Evolutionary conservation across 331 rosid species (phyloP).

Genomic region (Acacia concinna): DNA sequence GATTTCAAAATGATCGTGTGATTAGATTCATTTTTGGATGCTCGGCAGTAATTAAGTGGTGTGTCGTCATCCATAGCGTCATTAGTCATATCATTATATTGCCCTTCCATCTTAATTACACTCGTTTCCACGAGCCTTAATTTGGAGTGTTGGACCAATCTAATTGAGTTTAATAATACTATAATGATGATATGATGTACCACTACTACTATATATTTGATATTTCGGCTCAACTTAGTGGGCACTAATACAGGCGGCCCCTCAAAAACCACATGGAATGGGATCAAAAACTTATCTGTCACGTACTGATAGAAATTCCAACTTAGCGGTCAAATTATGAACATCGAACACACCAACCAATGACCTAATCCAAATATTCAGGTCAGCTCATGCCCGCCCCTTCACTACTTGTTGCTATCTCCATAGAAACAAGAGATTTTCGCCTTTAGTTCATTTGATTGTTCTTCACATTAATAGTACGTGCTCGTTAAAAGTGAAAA

Average conservation of each 20-base stretch:
- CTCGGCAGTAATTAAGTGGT: not conserved
- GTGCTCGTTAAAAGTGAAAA: no score
- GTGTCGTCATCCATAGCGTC: conserved; percentile 25
- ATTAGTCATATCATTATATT: no score
- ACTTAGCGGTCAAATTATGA: conserved; percentile 28
- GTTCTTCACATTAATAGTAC: not conserved
- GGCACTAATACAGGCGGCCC: not conserved
- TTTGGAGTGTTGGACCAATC: not conserved
- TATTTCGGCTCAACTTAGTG: not conserved
- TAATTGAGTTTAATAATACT: not conserved
- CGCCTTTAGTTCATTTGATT: not conserved
- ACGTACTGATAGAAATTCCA: conserved; percentile 9
- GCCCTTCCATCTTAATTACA: conserved; percentile 5
- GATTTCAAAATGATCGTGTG: conserved; percentile 11
- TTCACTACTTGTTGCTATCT: not conserved
- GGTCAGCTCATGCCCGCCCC: not conserved
- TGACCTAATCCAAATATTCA: not conserved
- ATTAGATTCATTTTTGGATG: not conserved
- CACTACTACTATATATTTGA: not conserved
- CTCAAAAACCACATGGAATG: not conserved
- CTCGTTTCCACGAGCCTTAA: not conserved
- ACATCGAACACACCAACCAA: not conserved
- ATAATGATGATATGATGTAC: not conserved
- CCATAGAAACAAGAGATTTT: conserved; percentile 1
- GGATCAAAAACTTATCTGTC: not conserved